Percentiles rank a stretch among this genome's conserved stretches.
These are phyloP conservation scores for Fusarium nurragi DNA, from an alignment of 2,329 filamentous ascomycete genomes.

Conservation along the genomic window DNA sequence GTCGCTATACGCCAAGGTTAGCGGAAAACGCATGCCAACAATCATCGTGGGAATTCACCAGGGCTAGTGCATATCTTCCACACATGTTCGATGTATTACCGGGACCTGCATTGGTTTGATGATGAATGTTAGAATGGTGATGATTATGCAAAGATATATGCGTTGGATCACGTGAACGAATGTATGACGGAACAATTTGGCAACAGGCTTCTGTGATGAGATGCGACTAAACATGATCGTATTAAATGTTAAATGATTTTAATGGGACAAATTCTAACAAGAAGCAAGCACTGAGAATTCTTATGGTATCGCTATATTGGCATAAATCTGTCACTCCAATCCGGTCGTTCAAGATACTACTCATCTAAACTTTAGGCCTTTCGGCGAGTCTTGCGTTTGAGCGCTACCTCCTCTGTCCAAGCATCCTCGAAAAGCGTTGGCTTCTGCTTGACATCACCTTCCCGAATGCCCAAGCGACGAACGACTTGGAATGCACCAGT, in stretches of 20 bases:
- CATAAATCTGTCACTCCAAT: conserved; percentile 2
- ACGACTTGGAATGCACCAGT: conserved; percentile 94
- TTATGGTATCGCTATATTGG: conserved; percentile 24
- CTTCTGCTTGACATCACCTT: conserved; percentile 65
- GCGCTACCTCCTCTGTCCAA: conserved; percentile 55
- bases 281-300: neutral
- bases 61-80: conserved; percentile 50
- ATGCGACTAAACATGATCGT: neutral
- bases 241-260: neutral
- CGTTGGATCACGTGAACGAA: conserved; percentile 17
- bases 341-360: neutral
- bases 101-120: neutral
- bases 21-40: neutral
- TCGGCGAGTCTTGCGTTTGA: conserved; percentile 36
- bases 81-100: conserved; percentile 44
- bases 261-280: neutral
- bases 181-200: conserved; percentile 3
- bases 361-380: conserved; percentile 15
- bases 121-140: neutral
- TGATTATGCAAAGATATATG: neutral
- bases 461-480: conserved; percentile 73
- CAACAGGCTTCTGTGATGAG: neutral
- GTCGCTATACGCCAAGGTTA: conserved; percentile 64
- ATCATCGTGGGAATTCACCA: conserved; percentile 40
- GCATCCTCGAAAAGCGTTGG: conserved; percentile 77